phyloP scores from a whole-genome alignment of 352 stramenopile genomes.

The Phytophthora podocarpi region DNA sequence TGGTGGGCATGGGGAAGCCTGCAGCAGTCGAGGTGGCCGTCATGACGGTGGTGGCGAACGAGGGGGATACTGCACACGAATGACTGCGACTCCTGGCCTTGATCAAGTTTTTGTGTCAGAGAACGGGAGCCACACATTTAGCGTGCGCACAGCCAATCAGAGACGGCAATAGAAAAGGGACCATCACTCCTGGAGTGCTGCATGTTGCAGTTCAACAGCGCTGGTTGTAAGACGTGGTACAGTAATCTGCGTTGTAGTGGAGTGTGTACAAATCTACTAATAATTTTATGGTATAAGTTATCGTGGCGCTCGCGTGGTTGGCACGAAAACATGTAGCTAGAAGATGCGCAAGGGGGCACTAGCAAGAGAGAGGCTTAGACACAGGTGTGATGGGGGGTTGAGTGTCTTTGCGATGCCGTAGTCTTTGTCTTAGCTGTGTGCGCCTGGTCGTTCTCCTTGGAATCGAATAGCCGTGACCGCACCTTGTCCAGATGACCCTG shows the following conservation, averaged over 20 bases:
- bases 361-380: background rate
- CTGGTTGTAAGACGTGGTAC: too few species aligned
- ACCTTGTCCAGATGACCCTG: conserved; percentile 23
- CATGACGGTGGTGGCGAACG: conserved; percentile 12
- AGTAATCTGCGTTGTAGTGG: too few species aligned
- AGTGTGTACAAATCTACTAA: conserved; percentile 10
- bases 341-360: background rate
- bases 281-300: conserved; percentile 27
- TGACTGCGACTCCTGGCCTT: background rate
- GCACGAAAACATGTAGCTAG: conserved; percentile 9
- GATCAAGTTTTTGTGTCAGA: conserved; percentile 18
- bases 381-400: background rate
- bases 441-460: conserved; percentile 7
- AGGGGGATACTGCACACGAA: conserved; percentile 3
- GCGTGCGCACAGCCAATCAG: conserved; percentile 23
- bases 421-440: background rate
- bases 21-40: background rate
- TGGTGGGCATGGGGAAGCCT: conserved; percentile 13
- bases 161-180: conserved; percentile 5
- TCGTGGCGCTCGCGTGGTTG: conserved; percentile 1
- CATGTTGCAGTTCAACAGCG: too few species aligned
- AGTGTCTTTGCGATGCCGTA: conserved; percentile 11
- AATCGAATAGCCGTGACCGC: conserved; percentile 24
- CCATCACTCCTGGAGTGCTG: too few species aligned
- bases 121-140: conserved; percentile 11